These are phyloP conservation scores for Metarhizium guizhouense DNA, from an alignment of 2,329 filamentous ascomycete genomes.

Conservation along the genomic window DNA sequence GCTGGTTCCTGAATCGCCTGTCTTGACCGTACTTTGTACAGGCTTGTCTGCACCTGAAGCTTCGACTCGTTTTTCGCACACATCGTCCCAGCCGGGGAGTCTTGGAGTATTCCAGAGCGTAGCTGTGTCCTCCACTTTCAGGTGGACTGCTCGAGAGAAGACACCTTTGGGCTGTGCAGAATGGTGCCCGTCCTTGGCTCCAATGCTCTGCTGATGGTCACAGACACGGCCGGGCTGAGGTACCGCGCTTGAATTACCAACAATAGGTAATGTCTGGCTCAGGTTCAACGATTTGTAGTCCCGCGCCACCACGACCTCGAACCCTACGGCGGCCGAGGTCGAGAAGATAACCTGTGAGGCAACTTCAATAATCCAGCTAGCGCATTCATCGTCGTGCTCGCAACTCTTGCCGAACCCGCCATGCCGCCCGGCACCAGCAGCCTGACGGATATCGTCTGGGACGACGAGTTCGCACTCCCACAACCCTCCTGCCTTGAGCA, in stretches of 20 bases:
- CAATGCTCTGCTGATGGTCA: constrained; percentile 62
- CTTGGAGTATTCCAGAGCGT: constrained; percentile 88
- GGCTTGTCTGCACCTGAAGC: constrained; percentile 19
- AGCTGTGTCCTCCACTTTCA: constrained; percentile 81
- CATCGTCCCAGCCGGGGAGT: constrained; percentile 57
- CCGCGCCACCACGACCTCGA: constrained; percentile 76
- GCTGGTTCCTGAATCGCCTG: constrained; percentile 20
- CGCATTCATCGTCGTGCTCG: constrained; percentile 43
- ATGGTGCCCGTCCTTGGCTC: constrained; percentile 49
- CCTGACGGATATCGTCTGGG: constrained; percentile 66
- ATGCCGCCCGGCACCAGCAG: constrained; percentile 39
- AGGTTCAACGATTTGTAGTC: constrained; percentile 76
- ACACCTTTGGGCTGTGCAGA: constrained; percentile 62
- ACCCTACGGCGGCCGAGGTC: constrained; percentile 75
- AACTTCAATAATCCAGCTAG: constrained; percentile 86
- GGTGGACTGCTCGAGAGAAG: constrained; percentile 69
- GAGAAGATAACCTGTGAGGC: constrained; percentile 93
- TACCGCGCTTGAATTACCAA: constrained; percentile 35
- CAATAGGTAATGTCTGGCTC: constrained; percentile 38
- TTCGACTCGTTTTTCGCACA: constrained; percentile 20
- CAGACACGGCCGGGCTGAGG: constrained; percentile 63
- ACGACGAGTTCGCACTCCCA: constrained; percentile 77
- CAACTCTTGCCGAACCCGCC: constrained; percentile 36
- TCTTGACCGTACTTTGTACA: constrained; percentile 24
- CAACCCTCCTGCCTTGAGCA: constrained; percentile 84